Evolutionary conservation across 345 rosid genomes (phyloP), one percentile per base, ranked within the genome.

Genomic region (Kandelia obovata): DNA sequence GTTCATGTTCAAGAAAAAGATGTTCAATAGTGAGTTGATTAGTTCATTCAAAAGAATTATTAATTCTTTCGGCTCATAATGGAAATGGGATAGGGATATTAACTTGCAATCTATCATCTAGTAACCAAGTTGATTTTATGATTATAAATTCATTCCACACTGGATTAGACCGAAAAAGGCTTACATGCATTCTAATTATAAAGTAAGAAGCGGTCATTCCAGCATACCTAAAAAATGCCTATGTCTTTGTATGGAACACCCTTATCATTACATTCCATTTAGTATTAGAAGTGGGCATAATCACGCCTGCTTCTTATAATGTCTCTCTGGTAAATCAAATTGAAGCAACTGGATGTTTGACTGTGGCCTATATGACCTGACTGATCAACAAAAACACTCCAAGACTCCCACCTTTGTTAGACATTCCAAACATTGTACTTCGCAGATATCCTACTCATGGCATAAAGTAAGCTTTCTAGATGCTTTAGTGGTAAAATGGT

Each of bases 221-320:
- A 43, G 49, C 49, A 43, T 13, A 43, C 49, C 49, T 15, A 13
- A 43, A 43, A 43, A 43, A 28, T 3, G 25, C 16, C 64, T 60
- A 60, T 28, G 31, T 61, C 20, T 21, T 31, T 2, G 6, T 34
- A 61, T 61, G 64, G 43, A 32, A 13, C 21, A 2, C 8, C 37
- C 16, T 20, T 6, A 9, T 61, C 64, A 32, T 61, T 32, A 61
- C 64, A 61, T 61, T 61, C 37, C 46, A 61, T 27, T 61, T 61
- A 61, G 46, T 31, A 30, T 61, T 61, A 31, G 64, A 30, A 32
- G 19, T 32, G 15, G 30, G 46, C 31, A n/a, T 31, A 31, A 61
- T 11, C 15, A 8, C 46, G 6, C 64, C 21, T 17, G 64, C 28
- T 32, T 61, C 19, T 32, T 32, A 19, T n/a, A 61, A 61, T 32